phyloP scores from a whole-genome alignment of 805 yeast genomes.

The Yamadazyma sp. region DNA sequence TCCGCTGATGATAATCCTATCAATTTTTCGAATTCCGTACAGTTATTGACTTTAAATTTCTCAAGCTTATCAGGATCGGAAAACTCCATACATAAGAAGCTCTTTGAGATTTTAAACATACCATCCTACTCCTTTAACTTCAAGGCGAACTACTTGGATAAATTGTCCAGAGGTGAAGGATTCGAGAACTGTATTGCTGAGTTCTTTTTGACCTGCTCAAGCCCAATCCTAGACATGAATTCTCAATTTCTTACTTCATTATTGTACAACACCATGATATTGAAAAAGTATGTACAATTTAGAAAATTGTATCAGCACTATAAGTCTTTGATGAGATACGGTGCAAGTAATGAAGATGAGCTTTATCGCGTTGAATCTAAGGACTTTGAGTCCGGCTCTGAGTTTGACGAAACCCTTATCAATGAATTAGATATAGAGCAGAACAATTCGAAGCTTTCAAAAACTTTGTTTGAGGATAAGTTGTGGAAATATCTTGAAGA shows the following conservation, averaged over 20 bases:
- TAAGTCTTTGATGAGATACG: slow-evolving; percentile 5
- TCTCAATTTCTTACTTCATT: slow-evolving; percentile 32
- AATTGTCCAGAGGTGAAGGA: slow-evolving; percentile 34
- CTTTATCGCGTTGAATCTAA: slow-evolving; percentile 1
- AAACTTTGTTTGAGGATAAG: slow-evolving; percentile 14
- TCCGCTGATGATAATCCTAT: slow-evolving; percentile 31
- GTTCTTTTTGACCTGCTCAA: slow-evolving; percentile 35
- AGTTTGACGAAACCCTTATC: slow-evolving; percentile 11
- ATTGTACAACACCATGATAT: slow-evolving; percentile 31
- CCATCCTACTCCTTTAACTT: slow-evolving; percentile 37
- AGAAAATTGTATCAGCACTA: slow-evolving; percentile 17
- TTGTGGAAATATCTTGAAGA: slow-evolving; percentile 27
- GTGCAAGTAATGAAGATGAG: slow-evolving; percentile 6
- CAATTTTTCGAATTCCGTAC: slow-evolving; percentile 33
- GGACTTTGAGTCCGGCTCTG: slow-evolving; percentile 9
- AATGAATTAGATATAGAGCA: slow-evolving; percentile 1
- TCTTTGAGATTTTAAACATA: slow-evolving; percentile 19
- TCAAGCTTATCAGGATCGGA: slow-evolving; percentile 14
- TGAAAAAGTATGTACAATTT: slow-evolving; percentile 27
- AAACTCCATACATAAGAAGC: slow-evolving; percentile 24
- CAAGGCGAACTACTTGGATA: slow-evolving; percentile 36
- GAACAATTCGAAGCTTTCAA: neutral
- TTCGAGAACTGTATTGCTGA: slow-evolving; percentile 39
- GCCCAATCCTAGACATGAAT: slow-evolving; percentile 40
- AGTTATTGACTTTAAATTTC: slow-evolving; percentile 29